Base-by-base conservation (phyloP, 805 yeast species). In the Lipomyces orientalis region DNA sequence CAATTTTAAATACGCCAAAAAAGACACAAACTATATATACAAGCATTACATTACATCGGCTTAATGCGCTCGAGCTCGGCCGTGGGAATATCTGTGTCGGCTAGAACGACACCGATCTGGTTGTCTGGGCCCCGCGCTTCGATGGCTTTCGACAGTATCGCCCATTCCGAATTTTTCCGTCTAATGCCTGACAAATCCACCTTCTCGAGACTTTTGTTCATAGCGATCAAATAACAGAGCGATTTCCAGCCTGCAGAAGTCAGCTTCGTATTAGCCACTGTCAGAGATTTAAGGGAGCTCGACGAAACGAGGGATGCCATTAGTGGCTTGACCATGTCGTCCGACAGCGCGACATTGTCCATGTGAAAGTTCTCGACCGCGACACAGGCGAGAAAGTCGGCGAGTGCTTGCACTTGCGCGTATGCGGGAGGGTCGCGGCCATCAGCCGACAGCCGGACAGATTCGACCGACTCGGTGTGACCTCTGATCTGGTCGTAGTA, bases 311-410 rank as follows among this genome's bases (percentile, higher is more conserved):
- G 54, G 9, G 72, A 63, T 22, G 65, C 60, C 22, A 68, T 59
- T n/a, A 69, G 34, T 12, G 60, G 54, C 39, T 55, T 65, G 22
- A 63, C 43, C 61, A 60, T 59, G 16, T 56, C 61, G 37, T 64
- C 72, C 16, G 60, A 19, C 6, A 65, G 25, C 6, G 59, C 14
- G 43, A 56, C 49, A 12, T 25, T 22, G 35, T 65, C 68, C 54
- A 64, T 34, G 57, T 39, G 5, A 31, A 67, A 56, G 6, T 57
- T 22, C 29, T 54, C 19, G 29, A 69, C 65, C 2, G 71, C 66
- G 5, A 64, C 65, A 49, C 56, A 59, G 7, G 72, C 63, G 35
- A 69, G 60, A 16, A 69, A 62, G 34, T 69, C 72, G n/a, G 72
- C 72, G 16, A 69, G 59, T 2, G 58, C 71, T 25, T 69, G 67